Conservation (phyloP, 192 early-diverging fungal genomes). For the Linnemannia exigua region DNA sequence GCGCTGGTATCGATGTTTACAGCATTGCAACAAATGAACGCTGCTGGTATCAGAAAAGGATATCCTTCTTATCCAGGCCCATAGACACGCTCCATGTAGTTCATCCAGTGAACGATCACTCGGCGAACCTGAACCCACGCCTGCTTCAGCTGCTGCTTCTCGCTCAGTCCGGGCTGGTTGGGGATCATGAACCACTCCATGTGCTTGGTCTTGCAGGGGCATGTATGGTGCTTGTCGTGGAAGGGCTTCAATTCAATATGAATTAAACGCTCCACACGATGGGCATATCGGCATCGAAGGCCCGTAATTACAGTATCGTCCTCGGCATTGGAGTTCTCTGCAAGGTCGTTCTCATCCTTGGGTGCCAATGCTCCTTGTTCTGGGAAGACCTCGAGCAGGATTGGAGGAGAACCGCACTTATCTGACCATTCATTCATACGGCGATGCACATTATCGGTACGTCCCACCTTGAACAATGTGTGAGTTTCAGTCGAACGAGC, state of each 20-base stretch:
- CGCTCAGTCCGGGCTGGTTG: constrained; percentile 18
- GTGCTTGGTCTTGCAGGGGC: constrained; percentile 56
- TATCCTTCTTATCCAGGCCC: constrained; percentile 42
- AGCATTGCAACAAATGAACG: neutral
- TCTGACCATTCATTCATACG: constrained; percentile 63
- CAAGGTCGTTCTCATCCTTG: constrained; percentile 40
- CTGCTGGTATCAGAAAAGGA: constrained; percentile 7
- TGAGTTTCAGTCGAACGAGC: constrained; percentile 36
- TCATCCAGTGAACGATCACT: constrained; percentile 59
- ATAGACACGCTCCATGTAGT: constrained; percentile 58
- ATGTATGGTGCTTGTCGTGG: constrained; percentile 51
- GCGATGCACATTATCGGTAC: constrained; percentile 60
- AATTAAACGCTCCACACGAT: constrained; percentile 61
- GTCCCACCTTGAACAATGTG: constrained; percentile 63
- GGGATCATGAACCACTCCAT: constrained; percentile 64
- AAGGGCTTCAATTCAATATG: constrained; percentile 62
- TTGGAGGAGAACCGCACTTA: constrained; percentile 61
- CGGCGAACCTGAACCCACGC: constrained; percentile 55
- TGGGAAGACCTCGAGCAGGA: constrained; percentile 62
- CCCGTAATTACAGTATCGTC: constrained; percentile 34
- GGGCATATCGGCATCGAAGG: constrained; percentile 56
- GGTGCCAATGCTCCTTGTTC: constrained; percentile 44
- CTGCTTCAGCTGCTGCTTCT: constrained; percentile 33
- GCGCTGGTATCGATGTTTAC: too few species aligned
- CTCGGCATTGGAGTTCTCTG: constrained; percentile 8